phyloP scores from a whole-genome alignment of 2,329 filamentous ascomycete genomes.

The Cryoendolithus antarcticus region DNA sequence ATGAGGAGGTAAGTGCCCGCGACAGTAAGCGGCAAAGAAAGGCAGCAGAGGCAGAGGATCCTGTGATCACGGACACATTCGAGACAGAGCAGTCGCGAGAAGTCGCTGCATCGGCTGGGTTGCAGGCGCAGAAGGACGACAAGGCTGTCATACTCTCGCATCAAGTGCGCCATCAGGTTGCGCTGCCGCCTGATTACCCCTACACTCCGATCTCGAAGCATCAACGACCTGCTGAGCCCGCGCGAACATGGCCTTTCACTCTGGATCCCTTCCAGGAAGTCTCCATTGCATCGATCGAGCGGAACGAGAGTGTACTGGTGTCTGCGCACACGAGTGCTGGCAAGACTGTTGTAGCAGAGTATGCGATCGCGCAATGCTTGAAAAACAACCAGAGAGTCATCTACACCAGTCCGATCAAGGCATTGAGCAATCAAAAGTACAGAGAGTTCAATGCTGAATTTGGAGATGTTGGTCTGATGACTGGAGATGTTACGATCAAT shows the following conservation, averaged over 20 bases:
- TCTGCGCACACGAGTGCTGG: conserved; percentile 95
- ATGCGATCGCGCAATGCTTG: conserved; percentile 92
- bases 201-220: conserved; percentile 81
- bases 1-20: conserved; percentile 32
- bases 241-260: conserved; percentile 73
- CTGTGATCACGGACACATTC: conserved; percentile 84
- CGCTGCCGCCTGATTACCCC: conserved; percentile 71
- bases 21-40: conserved; percentile 53
- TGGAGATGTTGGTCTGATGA: conserved; percentile 95
- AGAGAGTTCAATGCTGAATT: conserved; percentile 92
- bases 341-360: conserved; percentile 97
- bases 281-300: conserved; percentile 86
- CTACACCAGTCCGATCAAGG: conserved; percentile 98
- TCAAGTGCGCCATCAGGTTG: conserved; percentile 97
- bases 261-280: conserved; percentile 96
- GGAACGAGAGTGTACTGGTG: conserved; percentile 90
- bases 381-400: conserved; percentile 97
- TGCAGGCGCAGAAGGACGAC: conserved; percentile 49
- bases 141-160: conserved; percentile 75
- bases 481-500: conserved; percentile 97
- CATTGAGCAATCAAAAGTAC: conserved; percentile 96
- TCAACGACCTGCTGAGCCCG: conserved; percentile 76
- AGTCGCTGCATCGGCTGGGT: conserved; percentile 65
- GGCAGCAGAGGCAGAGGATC: conserved; percentile 51
- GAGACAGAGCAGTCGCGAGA: conserved; percentile 91